phyloP scores from a whole-genome alignment of 768 basidiomycete genomes.

The Guyanaporus albipodus region DNA sequence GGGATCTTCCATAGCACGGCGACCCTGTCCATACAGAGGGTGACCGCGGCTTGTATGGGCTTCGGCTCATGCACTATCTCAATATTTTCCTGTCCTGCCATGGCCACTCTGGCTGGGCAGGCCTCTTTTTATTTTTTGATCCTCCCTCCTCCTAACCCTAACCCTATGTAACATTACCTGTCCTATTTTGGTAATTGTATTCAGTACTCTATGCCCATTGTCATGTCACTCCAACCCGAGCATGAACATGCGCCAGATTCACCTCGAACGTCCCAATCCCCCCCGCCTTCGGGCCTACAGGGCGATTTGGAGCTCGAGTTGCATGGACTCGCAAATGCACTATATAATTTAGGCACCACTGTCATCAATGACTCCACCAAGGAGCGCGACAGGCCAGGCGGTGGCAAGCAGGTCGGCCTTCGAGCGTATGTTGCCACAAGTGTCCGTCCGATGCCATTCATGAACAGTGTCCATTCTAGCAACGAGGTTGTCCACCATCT shows the following conservation, averaged over 20 bases:
- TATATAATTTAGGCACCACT: conserved; percentile 80
- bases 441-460: neutral
- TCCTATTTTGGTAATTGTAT: conserved; percentile 3
- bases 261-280: conserved; percentile 70
- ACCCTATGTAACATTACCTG: conserved; percentile 28
- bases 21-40: conserved; percentile 51
- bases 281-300: conserved; percentile 61
- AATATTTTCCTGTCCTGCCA: conserved; percentile 77
- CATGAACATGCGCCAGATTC: conserved; percentile 38
- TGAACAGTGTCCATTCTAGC: conserved; percentile 32
- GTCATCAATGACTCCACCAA: conserved; percentile 81
- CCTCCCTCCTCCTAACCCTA: conserved; percentile 34
- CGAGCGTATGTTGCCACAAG: conserved; percentile 51
- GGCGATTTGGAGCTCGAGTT: conserved; percentile 77
- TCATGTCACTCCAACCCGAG: conserved; percentile 11
- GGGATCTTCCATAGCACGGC: conserved; percentile 54
- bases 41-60: conserved; percentile 46
- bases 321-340: conserved; percentile 67
- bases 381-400: conserved; percentile 67
- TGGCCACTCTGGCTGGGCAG: conserved; percentile 50
- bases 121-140: conserved; percentile 34
- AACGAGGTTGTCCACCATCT: conserved; percentile 75
- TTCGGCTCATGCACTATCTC: conserved; percentile 73
- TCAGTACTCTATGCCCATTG: neutral
- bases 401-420: conserved; percentile 72